Evolutionary conservation across 2,329 filamentous ascomycete species (phyloP), one percentile per base, ranked within the genome.

Genomic region (Diplodia seriata): DNA sequence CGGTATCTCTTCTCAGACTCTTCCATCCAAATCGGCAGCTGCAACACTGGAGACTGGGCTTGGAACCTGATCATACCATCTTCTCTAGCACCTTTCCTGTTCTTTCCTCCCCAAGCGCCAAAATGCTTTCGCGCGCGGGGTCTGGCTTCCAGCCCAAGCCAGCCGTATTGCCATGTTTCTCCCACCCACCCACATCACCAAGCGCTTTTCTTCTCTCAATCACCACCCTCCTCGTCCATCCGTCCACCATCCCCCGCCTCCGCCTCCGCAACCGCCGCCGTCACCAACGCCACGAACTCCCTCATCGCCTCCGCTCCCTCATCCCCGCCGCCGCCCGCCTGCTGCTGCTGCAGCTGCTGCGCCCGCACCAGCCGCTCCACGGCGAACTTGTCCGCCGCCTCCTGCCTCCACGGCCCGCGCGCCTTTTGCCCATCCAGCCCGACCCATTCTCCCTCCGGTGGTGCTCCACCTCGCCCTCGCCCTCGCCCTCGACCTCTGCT

Each of bases 371-470:
- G 15, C 65, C 43, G 31, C 20, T 31, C 40, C 49, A 61, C 65
- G 2, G 65, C 65, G 3, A 6, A 15, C 23, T n/a, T 59, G 14
- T 67, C 65, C 23, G 65, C 65, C 5, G n/a, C 1, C 15, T 67
- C 65, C 47, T 67, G 65, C 47, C 43, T 67, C 65, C 65, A 67
- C 33, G 31, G 65, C 33, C 65, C 65, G 15, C 55, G 43, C 49
- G 62, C 6, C 49, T 23, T 26, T n/a, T 36, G 54, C 15, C 54
- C 54, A 18, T 23, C 31, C 54, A 29, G 26, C 43, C n/a, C 43
- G 8, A n/a, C 2, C 40, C 43, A 33, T 50, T 47, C 59, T 15
- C 40, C 38, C 2, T n/a, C n/a, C n/a, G n/a, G n/a, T n/a, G n/a
- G n/a, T n/a, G n/a, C n/a, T n/a, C 38, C 38, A 18, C 51, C 62